Evolutionary conservation across 176 grass and related monocot species (phyloP).

Genomic region (Metroxylon sagu): DNA sequence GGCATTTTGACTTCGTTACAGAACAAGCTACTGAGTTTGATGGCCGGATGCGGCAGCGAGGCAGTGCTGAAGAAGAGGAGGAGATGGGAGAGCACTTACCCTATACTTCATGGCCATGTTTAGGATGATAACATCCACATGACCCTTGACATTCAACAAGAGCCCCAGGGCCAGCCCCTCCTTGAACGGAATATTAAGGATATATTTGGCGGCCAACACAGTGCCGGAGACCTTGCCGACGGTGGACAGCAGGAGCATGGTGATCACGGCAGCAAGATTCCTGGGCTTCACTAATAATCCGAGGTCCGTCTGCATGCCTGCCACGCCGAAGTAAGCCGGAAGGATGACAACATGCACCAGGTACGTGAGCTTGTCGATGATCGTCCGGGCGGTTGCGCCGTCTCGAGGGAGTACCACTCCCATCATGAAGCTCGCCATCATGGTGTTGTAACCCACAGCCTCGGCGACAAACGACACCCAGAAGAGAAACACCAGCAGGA

Average conservation of each 20-base stretch:
- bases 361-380: conserved; percentile 49
- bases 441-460: conserved; percentile 27
- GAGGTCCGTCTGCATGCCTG: conserved; percentile 41
- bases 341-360: conserved; percentile 47
- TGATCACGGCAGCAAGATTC: conserved; percentile 12
- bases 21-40: too few relatives aligned
- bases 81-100: conserved; percentile 12
- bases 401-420: conserved; percentile 47
- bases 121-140: conserved; percentile 55
- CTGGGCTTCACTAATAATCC: conserved; percentile 3
- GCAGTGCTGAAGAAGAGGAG: too few relatives aligned
- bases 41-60: too few relatives aligned
- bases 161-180: conserved; percentile 53
- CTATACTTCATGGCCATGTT: conserved; percentile 8
- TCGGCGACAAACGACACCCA: conserved; percentile 11
- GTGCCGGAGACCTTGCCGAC: conserved; percentile 57
- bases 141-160: conserved; percentile 65
- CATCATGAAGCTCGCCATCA: conserved; percentile 55
- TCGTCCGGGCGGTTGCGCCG: conserved; percentile 44
- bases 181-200: conserved; percentile 24
- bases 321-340: conserved; percentile 52
- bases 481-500: conserved; percentile 34
- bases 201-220: conserved; percentile 6
- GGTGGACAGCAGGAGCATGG: conserved; percentile 33
- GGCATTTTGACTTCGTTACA: too few relatives aligned